Base-by-base conservation (phyloP, 2,329 filamentous ascomycete species). In the Calonectria henricotiae region DNA sequence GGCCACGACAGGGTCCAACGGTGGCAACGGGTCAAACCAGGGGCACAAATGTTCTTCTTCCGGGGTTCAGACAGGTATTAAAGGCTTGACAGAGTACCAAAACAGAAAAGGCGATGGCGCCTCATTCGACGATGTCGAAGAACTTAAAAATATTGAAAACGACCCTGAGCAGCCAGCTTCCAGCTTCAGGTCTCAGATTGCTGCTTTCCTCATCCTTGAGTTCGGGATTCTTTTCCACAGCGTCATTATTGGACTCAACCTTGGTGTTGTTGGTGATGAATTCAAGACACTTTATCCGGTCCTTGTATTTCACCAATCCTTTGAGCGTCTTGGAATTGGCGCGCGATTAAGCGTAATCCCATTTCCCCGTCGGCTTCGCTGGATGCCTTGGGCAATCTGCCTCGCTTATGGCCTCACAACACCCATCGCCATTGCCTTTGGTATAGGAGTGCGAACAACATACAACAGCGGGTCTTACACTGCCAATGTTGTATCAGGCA, bases 401-500 rank as follows among this genome's bases (percentile, higher is more conserved):
- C 35, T 80, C 0, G 83, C 81, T 0, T 89, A 88, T 71, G 86
- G 86, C 0, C 72, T 89, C 11, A 87, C 87, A 0, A 89, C 87
- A 0, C 87, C 87, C 0, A 82, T 89, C 62, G 80, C 86, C 4
- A 87, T 88, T 37, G 85, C 85, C 7, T 82, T 85, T 58, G 87
- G 87, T 0, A 75, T 89, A 0, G 86, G 86, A 4, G 63, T 88
- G 37, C 81, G 74, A 51, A 75, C 77, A 11, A 78, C 74, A n/a
- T 80, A 79, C 65, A 68, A 80, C 65, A 79, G 76, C 39, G 70
- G 71, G 4, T 73, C 72, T 1, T 72, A 60, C n/a, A 79, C 76
- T 2, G 78, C 80, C 1, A 85, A 93, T 70, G 88, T 97, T 44
- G 89, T 94, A 71, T 95, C 95, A 74, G 94, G 95, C 12, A 85